A percentile compares a stretch with the other conserved stretches of the same genome.
Conservation (phyloP, 192 early-diverging fungal species). For the Gonapodya prolifera region DNA sequence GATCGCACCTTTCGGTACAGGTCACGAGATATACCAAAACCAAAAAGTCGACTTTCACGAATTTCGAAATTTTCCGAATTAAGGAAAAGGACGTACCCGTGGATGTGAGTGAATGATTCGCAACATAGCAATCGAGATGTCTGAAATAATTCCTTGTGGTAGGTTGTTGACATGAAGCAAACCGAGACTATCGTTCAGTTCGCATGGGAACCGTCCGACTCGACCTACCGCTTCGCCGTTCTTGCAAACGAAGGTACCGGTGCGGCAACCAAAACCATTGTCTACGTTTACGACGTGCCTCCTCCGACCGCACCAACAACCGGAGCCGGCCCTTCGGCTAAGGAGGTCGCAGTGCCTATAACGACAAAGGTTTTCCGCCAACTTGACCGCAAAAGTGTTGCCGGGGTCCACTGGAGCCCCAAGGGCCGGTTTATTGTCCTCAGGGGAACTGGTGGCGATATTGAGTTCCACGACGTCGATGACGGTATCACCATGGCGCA, state of each 20-base stretch:
- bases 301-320: slow-evolving; percentile 9
- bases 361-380: slow-evolving; percentile 70
- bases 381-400: slow-evolving; percentile 68
- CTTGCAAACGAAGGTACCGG: slow-evolving; percentile 65
- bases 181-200: slow-evolving; percentile 61
- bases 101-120: slow-evolving; percentile 43
- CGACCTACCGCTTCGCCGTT: slow-evolving; percentile 66
- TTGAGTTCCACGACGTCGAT: slow-evolving; percentile 91
- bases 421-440: slow-evolving; percentile 85
- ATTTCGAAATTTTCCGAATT: slow-evolving; percentile 89
- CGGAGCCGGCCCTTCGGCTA: slow-evolving; percentile 16
- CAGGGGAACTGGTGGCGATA: slow-evolving; percentile 54
- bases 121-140: background rate
- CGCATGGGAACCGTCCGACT: slow-evolving; percentile 90
- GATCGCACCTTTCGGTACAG: slow-evolving; percentile 82
- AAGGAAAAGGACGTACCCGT: slow-evolving; percentile 91
- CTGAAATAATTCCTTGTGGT: background rate
- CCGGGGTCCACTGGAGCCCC: slow-evolving; percentile 86
- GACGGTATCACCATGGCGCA: slow-evolving; percentile 44
- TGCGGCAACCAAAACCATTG: slow-evolving; percentile 33
- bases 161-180: slow-evolving; percentile 61
- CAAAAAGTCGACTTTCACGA: slow-evolving; percentile 77
- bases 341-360: slow-evolving; percentile 40
- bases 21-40: slow-evolving; percentile 84
- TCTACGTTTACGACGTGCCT: slow-evolving; percentile 79